Base-by-base conservation (phyloP, 768 basidiomycete species). In the Pisolithus microcarpus region DNA sequence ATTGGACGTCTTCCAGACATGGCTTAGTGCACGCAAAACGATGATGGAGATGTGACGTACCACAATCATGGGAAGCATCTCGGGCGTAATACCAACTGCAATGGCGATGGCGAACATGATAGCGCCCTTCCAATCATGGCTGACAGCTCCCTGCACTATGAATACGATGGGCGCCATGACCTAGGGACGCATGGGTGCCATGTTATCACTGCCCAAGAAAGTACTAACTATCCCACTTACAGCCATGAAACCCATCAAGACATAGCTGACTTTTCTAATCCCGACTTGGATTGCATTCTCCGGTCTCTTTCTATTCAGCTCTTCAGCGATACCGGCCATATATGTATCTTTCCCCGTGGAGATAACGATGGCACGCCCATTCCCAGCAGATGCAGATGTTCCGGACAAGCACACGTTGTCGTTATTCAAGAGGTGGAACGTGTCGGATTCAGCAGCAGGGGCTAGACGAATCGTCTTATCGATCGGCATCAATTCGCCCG, bases 1-100 rank as follows among this genome's bases (percentile, higher is more conserved):
- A 11, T 81, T 84, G 39, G 82, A 70, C 3, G 79, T 77, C 57
- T 82, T 65, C 34, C 78, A 73, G 10, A 73, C 75, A 48, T 74
- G 67, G 28, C 23, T 19, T 38, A 7, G 16, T 21, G 16, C 56
- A 19, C 52, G 37, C 3, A 5, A 49, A 30, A 2, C 36, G 50
- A 11, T 11, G 18, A 24, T 16, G 13, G 3, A 15, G 28, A n/a
- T 13, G 28, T 23, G 38, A 38, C 65, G 49, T 46, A 66, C 65
- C 10, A 65, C 65, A 53, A 65, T 66, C 65, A 65, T 65, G 24
- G 65, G 65, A 48, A 65, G 62, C 65, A 65, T 65, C 48, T 65
- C 65, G 1, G 65, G 65, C 15, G 65, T 65, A 36, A 65, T 65
- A 15, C 65, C 65, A 0, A 65, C 65, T 2, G 65, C 65, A 18